Evolutionary conservation across 192 early-diverging fungal genomes (phyloP).

Genomic region (Umbelopsis isabellina): DNA sequence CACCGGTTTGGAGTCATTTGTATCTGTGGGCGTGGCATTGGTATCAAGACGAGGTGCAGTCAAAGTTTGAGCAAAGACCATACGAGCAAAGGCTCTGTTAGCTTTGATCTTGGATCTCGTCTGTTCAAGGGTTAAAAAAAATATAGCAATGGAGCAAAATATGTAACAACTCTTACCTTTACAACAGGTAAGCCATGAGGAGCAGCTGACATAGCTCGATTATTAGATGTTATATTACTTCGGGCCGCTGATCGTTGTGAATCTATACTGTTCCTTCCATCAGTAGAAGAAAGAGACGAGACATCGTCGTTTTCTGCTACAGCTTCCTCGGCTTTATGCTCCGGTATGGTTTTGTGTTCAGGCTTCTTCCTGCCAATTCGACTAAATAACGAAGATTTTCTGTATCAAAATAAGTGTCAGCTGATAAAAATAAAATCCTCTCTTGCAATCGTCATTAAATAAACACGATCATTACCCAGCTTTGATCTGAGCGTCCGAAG

Average conservation of each 20-base stretch:
- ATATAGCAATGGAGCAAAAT: background rate
- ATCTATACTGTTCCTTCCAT: background rate
- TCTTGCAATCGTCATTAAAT: too few relatives aligned
- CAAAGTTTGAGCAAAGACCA: slow-evolving; percentile 35
- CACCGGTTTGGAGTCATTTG: background rate
- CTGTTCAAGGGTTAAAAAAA: background rate
- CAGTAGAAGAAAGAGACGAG: background rate
- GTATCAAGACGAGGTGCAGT: background rate
- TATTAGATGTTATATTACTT: background rate
- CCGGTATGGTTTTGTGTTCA: background rate
- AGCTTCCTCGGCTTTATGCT: too few relatives aligned
- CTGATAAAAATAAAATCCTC: too few relatives aligned
- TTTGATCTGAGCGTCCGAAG: too few relatives aligned
- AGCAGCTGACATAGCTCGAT: background rate
- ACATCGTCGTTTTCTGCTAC: background rate
- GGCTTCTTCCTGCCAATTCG: background rate
- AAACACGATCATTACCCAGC: too few relatives aligned
- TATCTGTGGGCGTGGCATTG: background rate
- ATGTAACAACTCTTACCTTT: background rate
- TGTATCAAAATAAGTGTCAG: background rate
- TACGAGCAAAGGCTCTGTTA: slow-evolving; percentile 17
- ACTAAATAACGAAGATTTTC: background rate
- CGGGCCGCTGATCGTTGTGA: background rate
- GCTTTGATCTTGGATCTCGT: slow-evolving; percentile 34
- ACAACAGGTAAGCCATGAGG: background rate